Evolutionary conservation across 2,329 filamentous ascomycete genomes (phyloP), one percentile per base, ranked within the genome.

Genomic region (Calycina herbarum): DNA sequence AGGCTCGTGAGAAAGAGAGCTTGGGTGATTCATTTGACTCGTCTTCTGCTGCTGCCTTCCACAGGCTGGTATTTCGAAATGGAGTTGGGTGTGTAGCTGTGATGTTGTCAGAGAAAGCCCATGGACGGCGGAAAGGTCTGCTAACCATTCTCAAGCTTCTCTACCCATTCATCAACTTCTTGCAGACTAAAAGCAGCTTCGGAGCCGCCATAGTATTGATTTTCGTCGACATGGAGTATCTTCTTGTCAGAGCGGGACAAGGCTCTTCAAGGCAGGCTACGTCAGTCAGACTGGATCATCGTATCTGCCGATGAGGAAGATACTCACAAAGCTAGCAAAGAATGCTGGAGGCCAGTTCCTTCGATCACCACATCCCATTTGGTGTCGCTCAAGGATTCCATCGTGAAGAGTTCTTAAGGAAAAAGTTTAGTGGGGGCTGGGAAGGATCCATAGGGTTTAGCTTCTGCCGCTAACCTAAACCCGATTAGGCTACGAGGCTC

Each of bases 241-340:
- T 92, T 95, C 83, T 96, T 96, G 76, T 89, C 89, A 68, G 93
- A 96, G 75, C 94, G 90, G 72, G 94, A 98, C 73, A 98, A 85
- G 74, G 94, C 91, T 85, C 94, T 98, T 84, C 71, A 79, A 69
- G 67, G 76, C 78, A 74, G 76, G 79, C 85, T 89, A 79, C 78
- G 88, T 93, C 86, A 92, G 89, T 91, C 86, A 90, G 88, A 87
- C 77, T 81, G 80, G 80, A 78, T 74, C 72, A 72, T 70, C 71
- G 72, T 68, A 45, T 66, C 58, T 64, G 29, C 33, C 35, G 63
- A 45, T 38, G 62, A 51, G 62, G 27, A 33, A 27, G 62, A 59
- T 62, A 76, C 83, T 80, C 76, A 94, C 91, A 93, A 82, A 77
- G 90, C 91, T 76, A 94, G 84, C 72, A 94, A 85, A 70, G 91